Percentiles rank a stretch among this genome's conserved stretches.
phyloP scores from a whole-genome alignment of 768 basidiomycete genomes.

The Chiua virens region DNA sequence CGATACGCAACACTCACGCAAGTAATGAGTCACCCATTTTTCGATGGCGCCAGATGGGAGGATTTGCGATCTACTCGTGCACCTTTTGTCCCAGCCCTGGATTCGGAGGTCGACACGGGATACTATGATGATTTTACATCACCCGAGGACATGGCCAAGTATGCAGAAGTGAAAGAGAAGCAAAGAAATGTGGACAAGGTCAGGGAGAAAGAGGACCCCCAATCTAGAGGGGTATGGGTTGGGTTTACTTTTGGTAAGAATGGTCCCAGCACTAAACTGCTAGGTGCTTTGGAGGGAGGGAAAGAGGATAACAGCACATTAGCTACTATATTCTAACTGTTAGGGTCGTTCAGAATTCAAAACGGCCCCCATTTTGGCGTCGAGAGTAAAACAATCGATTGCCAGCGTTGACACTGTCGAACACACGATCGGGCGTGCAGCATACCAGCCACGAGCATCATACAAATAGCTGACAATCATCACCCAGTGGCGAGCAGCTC shows the following conservation, averaged over 20 bases:
- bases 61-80: conserved; percentile 72
- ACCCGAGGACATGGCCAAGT: conserved; percentile 95
- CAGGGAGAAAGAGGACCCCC: conserved; percentile 81
- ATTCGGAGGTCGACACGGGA: conserved; percentile 92
- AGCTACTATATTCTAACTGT: conserved; percentile 60
- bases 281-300: conserved; percentile 29
- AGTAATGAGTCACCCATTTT: conserved; percentile 81
- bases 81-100: conserved; percentile 93
- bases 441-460: no score
- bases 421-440: no score
- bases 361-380: no score
- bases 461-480: no score
- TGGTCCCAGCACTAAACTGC: conserved; percentile 52
- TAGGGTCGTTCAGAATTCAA: no score
- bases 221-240: conserved; percentile 80
- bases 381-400: no score
- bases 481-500: no score
- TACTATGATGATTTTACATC: conserved; percentile 93
- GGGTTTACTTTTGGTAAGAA: conserved; percentile 92
- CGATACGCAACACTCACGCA: conserved; percentile 76
- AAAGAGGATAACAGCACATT: conserved; percentile 50
- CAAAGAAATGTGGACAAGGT: conserved; percentile 92
- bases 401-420: no score
- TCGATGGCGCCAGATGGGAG: conserved; percentile 72
- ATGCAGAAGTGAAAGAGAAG: conserved; percentile 97